Evolutionary conservation across 805 yeast species (phyloP).

Genomic region (Candida berthetii): DNA sequence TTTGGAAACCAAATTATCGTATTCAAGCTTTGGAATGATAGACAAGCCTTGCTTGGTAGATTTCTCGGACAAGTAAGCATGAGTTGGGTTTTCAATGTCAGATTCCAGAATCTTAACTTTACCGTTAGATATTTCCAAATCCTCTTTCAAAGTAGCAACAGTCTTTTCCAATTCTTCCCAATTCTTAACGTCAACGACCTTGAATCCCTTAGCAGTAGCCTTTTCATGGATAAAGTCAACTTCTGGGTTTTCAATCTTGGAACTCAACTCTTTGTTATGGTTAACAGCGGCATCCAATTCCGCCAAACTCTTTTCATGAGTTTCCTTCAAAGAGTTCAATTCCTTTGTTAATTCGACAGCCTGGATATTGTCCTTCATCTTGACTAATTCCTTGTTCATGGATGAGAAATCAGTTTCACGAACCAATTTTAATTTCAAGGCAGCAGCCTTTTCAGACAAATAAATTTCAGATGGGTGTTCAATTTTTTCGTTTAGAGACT

Average conservation of each 20-base stretch:
- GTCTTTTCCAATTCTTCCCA: constrained; percentile 3
- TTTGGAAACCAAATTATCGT: constrained; percentile 13
- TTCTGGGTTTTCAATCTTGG: constrained; percentile 22
- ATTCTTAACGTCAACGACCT: constrained; percentile 10
- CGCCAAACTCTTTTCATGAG: background rate
- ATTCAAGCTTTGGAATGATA: constrained; percentile 17
- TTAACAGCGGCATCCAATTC: constrained; percentile 1
- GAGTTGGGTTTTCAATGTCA: constrained; percentile 24
- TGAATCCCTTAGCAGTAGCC: constrained; percentile 21
- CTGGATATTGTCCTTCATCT: background rate
- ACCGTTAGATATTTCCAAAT: constrained; percentile 6
- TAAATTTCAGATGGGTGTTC: background rate
- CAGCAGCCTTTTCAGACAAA: background rate
- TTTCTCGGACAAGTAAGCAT: constrained; percentile 20
- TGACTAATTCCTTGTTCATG: background rate
- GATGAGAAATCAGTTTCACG: background rate
- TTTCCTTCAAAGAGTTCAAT: background rate
- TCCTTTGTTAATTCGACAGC: constrained; percentile 11
- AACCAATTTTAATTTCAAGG: background rate
- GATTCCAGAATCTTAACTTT: constrained; percentile 7
- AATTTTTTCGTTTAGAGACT: background rate
- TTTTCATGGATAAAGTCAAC: constrained; percentile 19
- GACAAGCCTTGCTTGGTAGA: constrained; percentile 22
- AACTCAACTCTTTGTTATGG: constrained; percentile 4
- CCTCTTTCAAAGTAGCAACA: constrained; percentile 2